Conservation (phyloP, 768 basidiomycete genomes). For the Auricularia sp. region DNA sequence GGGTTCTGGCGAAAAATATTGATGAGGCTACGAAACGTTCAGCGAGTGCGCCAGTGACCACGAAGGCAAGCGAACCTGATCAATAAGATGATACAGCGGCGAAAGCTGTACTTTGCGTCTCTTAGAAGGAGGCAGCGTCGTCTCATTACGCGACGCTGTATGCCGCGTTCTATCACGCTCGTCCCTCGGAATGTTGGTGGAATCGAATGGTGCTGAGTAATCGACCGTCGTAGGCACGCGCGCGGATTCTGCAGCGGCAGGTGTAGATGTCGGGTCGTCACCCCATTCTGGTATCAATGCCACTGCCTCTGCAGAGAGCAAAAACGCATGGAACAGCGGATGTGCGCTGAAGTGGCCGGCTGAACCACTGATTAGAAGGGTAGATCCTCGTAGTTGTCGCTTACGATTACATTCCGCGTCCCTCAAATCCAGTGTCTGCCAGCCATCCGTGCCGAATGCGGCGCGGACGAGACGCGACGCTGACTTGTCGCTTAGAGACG, state of each 20-base stretch:
- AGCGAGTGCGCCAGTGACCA: background rate
- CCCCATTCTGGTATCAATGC: background rate
- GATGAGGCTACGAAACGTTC: background rate
- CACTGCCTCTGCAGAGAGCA: background rate
- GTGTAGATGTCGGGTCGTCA: background rate
- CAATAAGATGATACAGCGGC: background rate
- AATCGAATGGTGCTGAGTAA: background rate
- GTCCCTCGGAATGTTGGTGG: background rate
- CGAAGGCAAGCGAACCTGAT: background rate
- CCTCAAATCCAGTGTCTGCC: background rate
- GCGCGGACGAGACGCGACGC: background rate
- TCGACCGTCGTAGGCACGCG: background rate
- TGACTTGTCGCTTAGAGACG: background rate
- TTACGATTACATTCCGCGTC: background rate
- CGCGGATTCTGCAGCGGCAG: background rate
- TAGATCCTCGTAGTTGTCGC: background rate
- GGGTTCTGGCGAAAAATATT: background rate
- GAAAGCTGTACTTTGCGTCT: background rate
- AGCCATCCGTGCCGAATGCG: background rate
- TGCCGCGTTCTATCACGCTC: background rate
- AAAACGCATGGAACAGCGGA: background rate
- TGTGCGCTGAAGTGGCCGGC: background rate
- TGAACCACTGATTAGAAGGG: background rate
- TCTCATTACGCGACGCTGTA: background rate
- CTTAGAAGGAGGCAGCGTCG: background rate